Evolutionary conservation across 2,329 filamentous ascomycete genomes (phyloP), one percentile per base, ranked within the genome.

Genomic region (Ophiostoma populinum): DNA sequence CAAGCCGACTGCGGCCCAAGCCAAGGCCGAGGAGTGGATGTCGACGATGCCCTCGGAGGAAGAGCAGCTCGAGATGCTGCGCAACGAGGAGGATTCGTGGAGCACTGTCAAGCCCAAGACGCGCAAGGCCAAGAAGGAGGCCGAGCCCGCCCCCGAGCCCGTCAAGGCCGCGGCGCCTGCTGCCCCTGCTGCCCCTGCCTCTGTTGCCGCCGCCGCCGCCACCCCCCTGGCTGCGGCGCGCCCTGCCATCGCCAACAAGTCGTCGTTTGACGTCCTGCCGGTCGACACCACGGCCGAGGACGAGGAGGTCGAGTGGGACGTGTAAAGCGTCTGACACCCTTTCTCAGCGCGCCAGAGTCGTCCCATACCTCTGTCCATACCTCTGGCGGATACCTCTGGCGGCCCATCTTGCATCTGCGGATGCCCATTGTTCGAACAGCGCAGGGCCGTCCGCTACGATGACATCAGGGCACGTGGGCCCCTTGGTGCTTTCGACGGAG

Each of bases 1-100:
- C 30, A 22, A 16, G 50, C 18, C 42, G 54, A 20, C 45, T 49
- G 31, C 40, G 45, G 32, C 53, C 55, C 38, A 28, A 20, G 38
- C 41, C 16, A 51, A 57, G 43, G 49, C 52, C 22, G 55, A 57
- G 27, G 57, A 53, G 40, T 70, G 65, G 64, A 55, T 62, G 19
- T 55, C 63, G 5, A 57, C 61, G 8, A 54, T 70, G 2, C 67
- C 67, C 3, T 72, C 70, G 0, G 69, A 75, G 50, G 70, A 75
- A 51, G 66, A 74, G 52, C 70, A 75, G 55, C 56, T 74, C 44
- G 61, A 72, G 54, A 56, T 66, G 49, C 57, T 71, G 37, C 63
- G 63, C 45, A 61, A 65, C 43, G 57, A 61, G 28, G 62, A 71
- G 43, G 57, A 61, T 34, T 51, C 54, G 13, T 77, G 72, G 71